Percentiles rank a stretch among this genome's conserved stretches.
Conservation (phyloP, 768 basidiomycete species). For the Lactarius tabidus region DNA sequence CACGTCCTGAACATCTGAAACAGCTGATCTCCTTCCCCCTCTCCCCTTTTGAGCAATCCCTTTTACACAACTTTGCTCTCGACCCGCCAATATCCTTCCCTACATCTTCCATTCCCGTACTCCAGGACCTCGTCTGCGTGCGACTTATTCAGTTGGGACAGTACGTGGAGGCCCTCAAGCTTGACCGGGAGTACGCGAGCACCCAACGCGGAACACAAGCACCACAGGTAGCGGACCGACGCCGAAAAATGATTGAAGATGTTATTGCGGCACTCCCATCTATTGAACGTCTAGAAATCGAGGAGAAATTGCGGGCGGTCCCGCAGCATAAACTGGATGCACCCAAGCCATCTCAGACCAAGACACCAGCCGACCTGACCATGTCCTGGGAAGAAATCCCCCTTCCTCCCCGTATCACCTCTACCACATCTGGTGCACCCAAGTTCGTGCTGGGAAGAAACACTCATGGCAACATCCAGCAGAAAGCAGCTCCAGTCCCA, state of each 20-base stretch:
- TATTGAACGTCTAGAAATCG: constrained; percentile 59
- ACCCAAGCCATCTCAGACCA: constrained; percentile 15
- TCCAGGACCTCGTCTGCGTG: constrained; percentile 77
- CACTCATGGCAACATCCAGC: constrained; percentile 1
- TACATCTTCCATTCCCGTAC: constrained; percentile 45
- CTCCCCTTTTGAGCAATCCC: constrained; percentile 56
- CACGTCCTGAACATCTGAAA: constrained; percentile 48
- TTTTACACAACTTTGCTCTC: constrained; percentile 55
- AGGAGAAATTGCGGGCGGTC: constrained; percentile 44
- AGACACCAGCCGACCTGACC: constrained; percentile 37
- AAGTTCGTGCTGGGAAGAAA: constrained; percentile 23
- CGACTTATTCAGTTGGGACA: constrained; percentile 71
- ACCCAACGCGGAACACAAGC: constrained; percentile 35
- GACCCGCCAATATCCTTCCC: constrained; percentile 49
- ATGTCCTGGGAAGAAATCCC: constrained; percentile 61
- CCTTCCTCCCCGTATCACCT: constrained; percentile 30
- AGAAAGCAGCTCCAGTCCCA: not conserved
- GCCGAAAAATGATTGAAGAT: constrained; percentile 67
- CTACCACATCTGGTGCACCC: constrained; percentile 3
- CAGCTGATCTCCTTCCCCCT: constrained; percentile 65
- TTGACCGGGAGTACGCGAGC: constrained; percentile 57
- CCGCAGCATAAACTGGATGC: constrained; percentile 3
- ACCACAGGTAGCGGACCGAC: constrained; percentile 42
- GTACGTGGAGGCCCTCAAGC: constrained; percentile 67
- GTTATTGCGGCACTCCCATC: constrained; percentile 59